Evolutionary conservation across 768 basidiomycete species (phyloP), one percentile per base, ranked within the genome.

Genomic region (Arthromyces matolae): DNA sequence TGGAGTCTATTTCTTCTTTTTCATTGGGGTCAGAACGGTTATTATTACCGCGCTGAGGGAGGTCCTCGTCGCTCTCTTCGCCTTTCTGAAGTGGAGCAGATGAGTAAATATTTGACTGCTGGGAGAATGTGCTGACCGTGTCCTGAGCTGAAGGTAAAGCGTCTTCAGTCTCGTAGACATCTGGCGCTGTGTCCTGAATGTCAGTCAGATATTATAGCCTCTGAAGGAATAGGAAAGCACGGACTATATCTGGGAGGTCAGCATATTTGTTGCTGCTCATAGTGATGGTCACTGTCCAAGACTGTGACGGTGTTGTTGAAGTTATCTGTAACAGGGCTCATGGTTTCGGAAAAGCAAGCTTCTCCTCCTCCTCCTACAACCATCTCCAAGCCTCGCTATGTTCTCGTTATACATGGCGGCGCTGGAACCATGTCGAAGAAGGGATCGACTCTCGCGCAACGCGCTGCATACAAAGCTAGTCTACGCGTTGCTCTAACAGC

Each of bases 121-220:
- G 42, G 13, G 34, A 18, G 42, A 22, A 67, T 25, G 40, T 36
- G 33, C 78, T 49, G 62, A 85, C 86, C 53, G 74, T 73, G 18
- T 68, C 65, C 40, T 77, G 72, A 23, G 76, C 62, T 13, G 74
- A 64, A 12, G 77, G 83, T 59, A 83, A 76, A 13, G 80, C 72
- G 55, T 95, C 93, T 37, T 89, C 86, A 0, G 93, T 95, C 63
- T 95, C 93, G 61, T 95, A 95, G 35, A 95, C 80, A 64, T 95
- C 93, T 32, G 80, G 91, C 1, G 89, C 91, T 10, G 88, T 89
- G 67, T 93, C 92, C 92, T 95, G 59, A 25, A 45, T 47, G 39
- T 23, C 19, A 19, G 40, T 19, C 25, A 38, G 42, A 8, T 20
- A 42, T 47, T 36, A 3, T 23, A 3, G 18, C 9, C 45, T 4